Conservation (phyloP, 192 early-diverging fungal genomes). For the Glomus cerebriforme region DNA sequence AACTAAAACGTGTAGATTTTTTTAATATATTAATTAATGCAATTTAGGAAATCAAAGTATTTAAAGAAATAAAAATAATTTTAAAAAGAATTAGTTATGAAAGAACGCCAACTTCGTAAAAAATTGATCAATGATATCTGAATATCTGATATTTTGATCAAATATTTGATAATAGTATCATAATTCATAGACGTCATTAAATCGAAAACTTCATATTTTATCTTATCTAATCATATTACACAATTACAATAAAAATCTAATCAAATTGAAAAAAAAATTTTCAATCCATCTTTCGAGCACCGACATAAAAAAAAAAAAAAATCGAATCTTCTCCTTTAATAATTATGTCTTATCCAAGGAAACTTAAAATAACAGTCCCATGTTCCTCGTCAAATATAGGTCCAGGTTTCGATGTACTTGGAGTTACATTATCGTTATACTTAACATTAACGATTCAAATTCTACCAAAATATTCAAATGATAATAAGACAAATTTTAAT, state of each 20-base stretch:
- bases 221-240: background rate
- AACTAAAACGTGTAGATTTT: background rate
- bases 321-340: background rate
- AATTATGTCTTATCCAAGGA: conserved; percentile 32
- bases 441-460: conserved; percentile 66
- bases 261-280: background rate
- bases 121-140: no score
- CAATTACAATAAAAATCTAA: background rate
- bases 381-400: conserved; percentile 98
- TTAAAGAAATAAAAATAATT: no score
- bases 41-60: no score
- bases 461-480: conserved; percentile 30
- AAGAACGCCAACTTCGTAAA: background rate
- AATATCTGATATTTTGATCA: no score
- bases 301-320: no score
- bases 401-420: conserved; percentile 96
- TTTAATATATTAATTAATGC: no score
- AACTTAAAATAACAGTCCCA: conserved; percentile 80
- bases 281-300: background rate
- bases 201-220: background rate
- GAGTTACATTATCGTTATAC: conserved; percentile 86
- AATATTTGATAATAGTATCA: background rate
- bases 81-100: background rate
- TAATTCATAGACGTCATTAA: background rate
- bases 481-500: conserved; percentile 9